Evolutionary conservation across 371 early-diverging fungal species (phyloP), one percentile per base, ranked within the genome.

Genomic region (Polyrhizophydium stewartii): DNA sequence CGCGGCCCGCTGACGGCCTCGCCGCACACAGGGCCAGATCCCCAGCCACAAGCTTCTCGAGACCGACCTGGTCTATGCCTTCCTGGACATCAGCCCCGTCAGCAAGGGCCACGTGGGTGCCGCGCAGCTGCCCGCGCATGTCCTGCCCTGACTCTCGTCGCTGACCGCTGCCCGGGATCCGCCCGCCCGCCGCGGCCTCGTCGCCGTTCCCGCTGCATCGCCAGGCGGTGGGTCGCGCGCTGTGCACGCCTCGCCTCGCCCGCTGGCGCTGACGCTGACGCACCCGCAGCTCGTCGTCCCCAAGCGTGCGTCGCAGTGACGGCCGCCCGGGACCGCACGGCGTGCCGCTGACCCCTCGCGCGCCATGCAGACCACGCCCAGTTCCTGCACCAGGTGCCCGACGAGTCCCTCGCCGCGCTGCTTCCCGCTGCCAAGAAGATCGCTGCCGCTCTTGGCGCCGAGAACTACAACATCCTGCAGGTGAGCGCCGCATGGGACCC

Each of bases 381-480:
- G 67, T 88, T 88, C 70, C 70, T 93, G 72, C 93, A 94, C 70
- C 81, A 94, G 74, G 65, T 97, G 12, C 90, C 93, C 13, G 94
- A 94, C 62, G 91, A 89, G 50, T 83, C 80, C 59, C 74, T 96
- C 56, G 83, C 84, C 30, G 96, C 93, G 61, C 55, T 91, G 16
- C 76, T 94, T 68, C 94, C 93, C 19, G 73, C 88, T 25, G 92
- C 93, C 55, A 93, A 93, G 76, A 88, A 89, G 75, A 82, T 96
- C 41, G 92, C 91, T 17, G 19, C 62, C 25, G 79, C 71, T 5
- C 63, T 71, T 24, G 87, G 87, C 21, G 76, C 83, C 45, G 81
- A 65, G 0, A 78, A 92, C 64, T 97, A 96, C 82, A 97, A 97
- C 75, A 74, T 97, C 30, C 72, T 97, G 32, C 96, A 96, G 68